These are phyloP conservation scores for Neodidymelliopsis sp. DNA, from an alignment of 2,329 filamentous ascomycete species.

Conservation along the genomic window DNA sequence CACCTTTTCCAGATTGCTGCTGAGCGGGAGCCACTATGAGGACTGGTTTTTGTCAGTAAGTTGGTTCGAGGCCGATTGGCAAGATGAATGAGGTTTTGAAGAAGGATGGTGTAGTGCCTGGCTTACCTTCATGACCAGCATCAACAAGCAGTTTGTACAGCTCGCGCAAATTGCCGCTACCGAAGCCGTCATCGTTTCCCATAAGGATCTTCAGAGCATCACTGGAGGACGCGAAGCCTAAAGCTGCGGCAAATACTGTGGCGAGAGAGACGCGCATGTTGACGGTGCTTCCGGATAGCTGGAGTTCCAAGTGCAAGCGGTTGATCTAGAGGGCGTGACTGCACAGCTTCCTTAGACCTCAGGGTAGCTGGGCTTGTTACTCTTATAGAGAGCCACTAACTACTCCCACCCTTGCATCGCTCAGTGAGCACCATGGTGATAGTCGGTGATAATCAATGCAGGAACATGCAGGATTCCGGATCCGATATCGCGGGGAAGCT, in stretches of 20 bases:
- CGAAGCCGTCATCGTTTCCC: constrained; percentile 52
- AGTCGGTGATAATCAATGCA: constrained; percentile 11
- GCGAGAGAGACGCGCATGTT: constrained; percentile 27
- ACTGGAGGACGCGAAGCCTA: constrained; percentile 24
- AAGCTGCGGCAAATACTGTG: constrained; percentile 24
- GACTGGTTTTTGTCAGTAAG: constrained; percentile 30
- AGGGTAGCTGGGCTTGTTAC: too few relatives aligned
- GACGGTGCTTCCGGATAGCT: neutral
- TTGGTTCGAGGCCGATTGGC: too few relatives aligned
- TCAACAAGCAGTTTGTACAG: constrained; percentile 39
- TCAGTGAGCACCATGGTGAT: neutral
- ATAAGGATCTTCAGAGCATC: constrained; percentile 47
- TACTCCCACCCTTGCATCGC: constrained; percentile 1
- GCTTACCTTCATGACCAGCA: constrained; percentile 37
- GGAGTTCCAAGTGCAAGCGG: neutral
- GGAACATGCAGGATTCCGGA: constrained; percentile 6
- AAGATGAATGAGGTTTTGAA: neutral
- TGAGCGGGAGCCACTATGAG: constrained; percentile 53
- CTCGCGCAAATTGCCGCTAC: constrained; percentile 47
- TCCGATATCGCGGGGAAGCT: constrained; percentile 9
- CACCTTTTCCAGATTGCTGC: constrained; percentile 57
- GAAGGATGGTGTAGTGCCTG: neutral
- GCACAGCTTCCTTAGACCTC: neutral
- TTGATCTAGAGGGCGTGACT: neutral
- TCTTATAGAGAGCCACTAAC: too few relatives aligned